Percentiles rank a stretch among this genome's conserved stretches.
Conservation (phyloP, 495 filamentous ascomycete species). For the Penicillium pancosmium region DNA sequence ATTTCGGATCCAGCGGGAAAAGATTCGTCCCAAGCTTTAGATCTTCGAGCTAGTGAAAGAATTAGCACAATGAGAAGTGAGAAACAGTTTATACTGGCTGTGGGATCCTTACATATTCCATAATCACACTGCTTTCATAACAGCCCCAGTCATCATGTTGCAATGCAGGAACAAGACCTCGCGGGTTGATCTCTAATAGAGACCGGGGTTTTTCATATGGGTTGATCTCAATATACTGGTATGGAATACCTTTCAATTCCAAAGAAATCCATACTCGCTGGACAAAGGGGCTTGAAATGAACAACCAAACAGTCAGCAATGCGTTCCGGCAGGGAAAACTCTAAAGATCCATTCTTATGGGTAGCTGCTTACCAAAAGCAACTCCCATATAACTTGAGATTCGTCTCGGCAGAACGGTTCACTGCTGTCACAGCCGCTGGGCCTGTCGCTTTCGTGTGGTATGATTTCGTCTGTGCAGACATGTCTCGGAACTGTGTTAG, state of each 20-base stretch:
- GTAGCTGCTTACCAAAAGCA: constrained; percentile 77
- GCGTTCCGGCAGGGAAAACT: background rate
- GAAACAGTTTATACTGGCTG: background rate
- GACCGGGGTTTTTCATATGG: constrained; percentile 80
- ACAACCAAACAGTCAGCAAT: constrained; percentile 25
- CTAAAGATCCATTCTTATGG: background rate
- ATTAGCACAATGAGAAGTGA: constrained; percentile 11
- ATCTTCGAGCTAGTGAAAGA: constrained; percentile 69
- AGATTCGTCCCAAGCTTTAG: constrained; percentile 61
- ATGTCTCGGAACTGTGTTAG: constrained; percentile 38
- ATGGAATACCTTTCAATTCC: constrained; percentile 79
- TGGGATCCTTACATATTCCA: constrained; percentile 74
- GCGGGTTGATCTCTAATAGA: constrained; percentile 83
- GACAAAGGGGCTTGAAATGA: constrained; percentile 66
- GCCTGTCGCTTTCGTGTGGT: constrained; percentile 84
- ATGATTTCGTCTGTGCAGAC: constrained; percentile 67
- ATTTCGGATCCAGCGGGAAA: constrained; percentile 63
- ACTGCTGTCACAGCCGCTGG: constrained; percentile 72
- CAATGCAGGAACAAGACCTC: constrained; percentile 83
- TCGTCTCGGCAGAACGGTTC: constrained; percentile 68
- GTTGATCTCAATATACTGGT: constrained; percentile 92
- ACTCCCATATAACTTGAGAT: constrained; percentile 82
- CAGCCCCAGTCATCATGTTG: constrained; percentile 84
- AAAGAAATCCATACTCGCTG: constrained; percentile 96
- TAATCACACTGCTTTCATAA: constrained; percentile 82